Percentiles rank a stretch among this genome's conserved stretches.
phyloP scores from a whole-genome alignment of 1,139 yeast species.

The Pichia inconspicua region DNA sequence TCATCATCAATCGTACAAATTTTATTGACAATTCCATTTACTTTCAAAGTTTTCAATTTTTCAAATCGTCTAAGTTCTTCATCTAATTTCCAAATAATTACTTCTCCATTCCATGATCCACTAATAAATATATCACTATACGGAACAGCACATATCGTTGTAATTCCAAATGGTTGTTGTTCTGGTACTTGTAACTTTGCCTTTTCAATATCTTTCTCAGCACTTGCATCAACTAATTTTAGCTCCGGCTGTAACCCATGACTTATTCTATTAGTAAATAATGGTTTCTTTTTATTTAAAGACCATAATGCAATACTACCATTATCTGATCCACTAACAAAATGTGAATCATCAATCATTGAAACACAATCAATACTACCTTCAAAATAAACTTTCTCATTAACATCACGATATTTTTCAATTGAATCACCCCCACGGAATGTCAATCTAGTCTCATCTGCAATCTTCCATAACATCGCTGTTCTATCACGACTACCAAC shows the following conservation, averaged over 20 bases:
- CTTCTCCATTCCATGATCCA: constrained; percentile 79
- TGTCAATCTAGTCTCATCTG: constrained; percentile 89
- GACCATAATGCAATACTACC: constrained; percentile 89
- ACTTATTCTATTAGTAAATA: constrained; percentile 56
- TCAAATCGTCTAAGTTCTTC: constrained; percentile 56
- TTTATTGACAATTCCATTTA: constrained; percentile 65
- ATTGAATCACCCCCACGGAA: constrained; percentile 79
- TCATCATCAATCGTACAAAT: constrained; percentile 55
- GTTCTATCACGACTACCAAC: constrained; percentile 94
- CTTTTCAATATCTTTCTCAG: constrained; percentile 42
- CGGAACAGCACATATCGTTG: constrained; percentile 81
- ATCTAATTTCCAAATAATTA: constrained; percentile 70
- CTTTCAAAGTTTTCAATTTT: constrained; percentile 46
- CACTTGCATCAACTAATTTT: constrained; percentile 50
- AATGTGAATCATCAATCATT: constrained; percentile 88
- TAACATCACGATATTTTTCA: constrained; percentile 27
- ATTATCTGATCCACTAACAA: constrained; percentile 91
- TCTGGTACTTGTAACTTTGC: constrained; percentile 53
- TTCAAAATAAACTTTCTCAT: constrained; percentile 44
- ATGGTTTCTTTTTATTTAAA: constrained; percentile 79
- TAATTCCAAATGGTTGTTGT: constrained; percentile 77
- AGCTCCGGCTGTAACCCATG: constrained; percentile 67
- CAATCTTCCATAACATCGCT: constrained; percentile 92
- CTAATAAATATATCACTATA: constrained; percentile 75
- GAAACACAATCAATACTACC: constrained; percentile 88